phyloP scores from a whole-genome alignment of 2,329 filamentous ascomycete species.

The Colletotrichum lentis region DNA sequence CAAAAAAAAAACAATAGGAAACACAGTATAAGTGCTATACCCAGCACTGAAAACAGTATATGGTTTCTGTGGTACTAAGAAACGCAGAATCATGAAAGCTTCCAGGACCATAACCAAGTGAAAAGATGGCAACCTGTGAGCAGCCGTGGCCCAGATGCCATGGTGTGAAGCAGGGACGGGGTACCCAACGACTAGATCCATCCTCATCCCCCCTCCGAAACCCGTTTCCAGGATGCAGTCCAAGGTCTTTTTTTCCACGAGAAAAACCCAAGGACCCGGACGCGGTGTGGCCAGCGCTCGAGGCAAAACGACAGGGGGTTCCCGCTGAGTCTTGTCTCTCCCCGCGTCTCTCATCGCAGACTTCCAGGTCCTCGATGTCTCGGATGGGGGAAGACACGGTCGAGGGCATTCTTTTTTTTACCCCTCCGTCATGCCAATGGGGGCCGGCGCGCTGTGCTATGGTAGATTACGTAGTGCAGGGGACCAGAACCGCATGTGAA shows the following conservation, averaged over 20 bases:
- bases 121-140: background rate
- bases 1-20: too few species aligned
- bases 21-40: too few species aligned
- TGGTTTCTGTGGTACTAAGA: too few species aligned
- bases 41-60: too few species aligned
- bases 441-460: too few species aligned
- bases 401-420: conserved; percentile 4
- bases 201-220: too few species aligned
- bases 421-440: background rate
- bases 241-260: too few species aligned
- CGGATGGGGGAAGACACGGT: conserved; percentile 2
- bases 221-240: background rate
- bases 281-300: conserved; percentile 17
- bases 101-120: too few species aligned
- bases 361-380: conserved; percentile 12
- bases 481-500: conserved; percentile 21
- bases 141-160: background rate
- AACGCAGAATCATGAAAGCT: too few species aligned
- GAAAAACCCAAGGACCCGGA: background rate
- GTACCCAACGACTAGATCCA: background rate
- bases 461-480: background rate
- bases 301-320: conserved; percentile 7
- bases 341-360: conserved; percentile 3
- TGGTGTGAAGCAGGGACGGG: background rate
- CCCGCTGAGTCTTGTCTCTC: conserved; percentile 12